phyloP scores from a whole-genome alignment of 1,139 yeast species.

The Saccharomyces pastorianus region DNA sequence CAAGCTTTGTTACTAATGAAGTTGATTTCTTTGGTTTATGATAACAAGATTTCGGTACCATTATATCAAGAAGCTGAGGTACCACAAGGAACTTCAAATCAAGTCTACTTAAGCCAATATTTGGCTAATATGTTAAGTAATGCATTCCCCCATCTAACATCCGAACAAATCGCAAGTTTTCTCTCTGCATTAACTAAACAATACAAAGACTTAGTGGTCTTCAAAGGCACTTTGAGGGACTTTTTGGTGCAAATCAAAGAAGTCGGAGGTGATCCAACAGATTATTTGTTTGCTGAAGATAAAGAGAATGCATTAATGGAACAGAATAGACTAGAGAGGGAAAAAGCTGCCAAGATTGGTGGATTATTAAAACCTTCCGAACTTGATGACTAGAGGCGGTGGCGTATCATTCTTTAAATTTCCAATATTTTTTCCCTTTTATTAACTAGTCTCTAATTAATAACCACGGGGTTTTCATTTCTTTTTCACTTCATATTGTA shows the following conservation, averaged over 20 bases:
- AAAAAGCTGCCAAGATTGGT: conserved; percentile 80
- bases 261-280: conserved; percentile 87
- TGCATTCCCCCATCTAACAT: conserved; percentile 87
- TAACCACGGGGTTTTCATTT: background rate
- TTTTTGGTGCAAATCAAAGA: conserved; percentile 94
- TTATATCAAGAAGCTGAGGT: conserved; percentile 70
- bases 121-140: conserved; percentile 70
- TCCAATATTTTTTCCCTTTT: background rate
- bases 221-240: conserved; percentile 84
- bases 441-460: conserved; percentile 1
- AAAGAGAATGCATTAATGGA: conserved; percentile 70
- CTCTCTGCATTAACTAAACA: conserved; percentile 66
- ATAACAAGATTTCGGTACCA: conserved; percentile 64
- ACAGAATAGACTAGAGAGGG: conserved; percentile 61
- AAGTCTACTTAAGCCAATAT: conserved; percentile 70
- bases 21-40: conserved; percentile 76
- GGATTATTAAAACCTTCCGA: conserved; percentile 96
- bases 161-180: conserved; percentile 74
- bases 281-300: conserved; percentile 91
- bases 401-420: background rate
- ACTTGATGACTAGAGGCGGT: conserved; percentile 54
- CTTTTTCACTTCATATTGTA: background rate
- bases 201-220: conserved; percentile 66
- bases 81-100: conserved; percentile 76
- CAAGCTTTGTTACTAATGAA: conserved; percentile 82